Percentiles rank a stretch among this genome's conserved stretches.
Conservation (phyloP, 2,329 filamentous ascomycete species). For the Penicillium griseofulvum region DNA sequence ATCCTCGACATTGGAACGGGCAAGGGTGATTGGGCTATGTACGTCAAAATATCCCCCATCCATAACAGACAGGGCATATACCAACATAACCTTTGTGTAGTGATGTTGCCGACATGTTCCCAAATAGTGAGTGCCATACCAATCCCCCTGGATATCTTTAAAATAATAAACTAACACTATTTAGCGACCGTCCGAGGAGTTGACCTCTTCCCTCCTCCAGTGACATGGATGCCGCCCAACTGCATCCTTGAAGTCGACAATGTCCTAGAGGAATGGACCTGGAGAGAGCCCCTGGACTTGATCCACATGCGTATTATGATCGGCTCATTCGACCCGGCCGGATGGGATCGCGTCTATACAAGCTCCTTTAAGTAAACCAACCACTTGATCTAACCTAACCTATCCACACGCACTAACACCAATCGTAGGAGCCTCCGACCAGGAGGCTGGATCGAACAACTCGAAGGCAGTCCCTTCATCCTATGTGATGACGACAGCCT, state of each 20-base stretch:
- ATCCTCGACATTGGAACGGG: slow-evolving; percentile 16
- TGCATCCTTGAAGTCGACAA: slow-evolving; percentile 4
- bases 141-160: neutral
- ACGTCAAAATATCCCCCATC: neutral
- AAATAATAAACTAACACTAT: neutral
- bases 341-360: neutral
- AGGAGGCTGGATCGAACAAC: slow-evolving; percentile 8
- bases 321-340: neutral
- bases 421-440: neutral
- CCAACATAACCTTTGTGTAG: neutral
- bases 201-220: slow-evolving; percentile 3
- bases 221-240: slow-evolving; percentile 4
- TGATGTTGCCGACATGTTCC: slow-evolving; percentile 6
- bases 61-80: neutral
- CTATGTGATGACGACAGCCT: neutral
- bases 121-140: neutral
- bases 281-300: neutral
- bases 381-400: no score
- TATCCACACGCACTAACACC: neutral
- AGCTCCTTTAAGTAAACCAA: neutral
- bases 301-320: slow-evolving; percentile 1
- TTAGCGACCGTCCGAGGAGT: slow-evolving; percentile 1
- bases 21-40: slow-evolving; percentile 10
- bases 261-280: slow-evolving; percentile 3
- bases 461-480: neutral